Conservation (phyloP, 2,329 filamentous ascomycete genomes). For the Aspergillus floridensis region DNA sequence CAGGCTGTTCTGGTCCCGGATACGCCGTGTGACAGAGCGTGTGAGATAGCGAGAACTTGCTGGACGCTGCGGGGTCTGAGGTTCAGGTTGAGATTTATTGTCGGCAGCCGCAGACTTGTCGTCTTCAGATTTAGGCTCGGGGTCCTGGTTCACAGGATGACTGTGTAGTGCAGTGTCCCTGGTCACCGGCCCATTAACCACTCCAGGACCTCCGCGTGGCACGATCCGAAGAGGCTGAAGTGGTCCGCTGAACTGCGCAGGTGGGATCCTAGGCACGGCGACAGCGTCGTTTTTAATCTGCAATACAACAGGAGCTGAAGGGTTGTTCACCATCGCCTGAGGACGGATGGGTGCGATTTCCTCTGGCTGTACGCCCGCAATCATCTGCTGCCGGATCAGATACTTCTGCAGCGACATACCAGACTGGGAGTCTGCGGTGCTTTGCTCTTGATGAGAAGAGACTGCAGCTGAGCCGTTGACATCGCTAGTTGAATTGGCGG, state of each 20-base stretch:
- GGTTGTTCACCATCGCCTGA: neutral
- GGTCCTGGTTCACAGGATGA: neutral
- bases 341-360: conserved; percentile 21
- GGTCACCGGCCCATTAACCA: neutral
- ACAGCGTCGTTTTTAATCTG: conserved; percentile 22
- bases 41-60: neutral
- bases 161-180: neutral
- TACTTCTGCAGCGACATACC: conserved; percentile 21
- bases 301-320: conserved; percentile 15
- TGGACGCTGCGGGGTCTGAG: neutral
- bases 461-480: neutral
- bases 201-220: neutral
- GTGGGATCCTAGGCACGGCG: conserved; percentile 18
- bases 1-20: neutral
- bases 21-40: neutral
- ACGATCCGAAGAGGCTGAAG: conserved; percentile 12
- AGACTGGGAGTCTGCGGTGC: neutral
- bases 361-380: conserved; percentile 27
- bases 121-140: neutral
- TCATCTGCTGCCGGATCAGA: conserved; percentile 29
- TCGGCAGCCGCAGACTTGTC: neutral
- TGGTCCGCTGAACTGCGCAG: conserved; percentile 21
- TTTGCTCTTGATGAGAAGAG: neutral
- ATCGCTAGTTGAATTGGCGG: neutral
- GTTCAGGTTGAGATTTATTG: neutral